These are phyloP conservation scores for Fimicolochytrium jonesii DNA, from an alignment of 192 early-diverging fungal species.

Conservation along the genomic window DNA sequence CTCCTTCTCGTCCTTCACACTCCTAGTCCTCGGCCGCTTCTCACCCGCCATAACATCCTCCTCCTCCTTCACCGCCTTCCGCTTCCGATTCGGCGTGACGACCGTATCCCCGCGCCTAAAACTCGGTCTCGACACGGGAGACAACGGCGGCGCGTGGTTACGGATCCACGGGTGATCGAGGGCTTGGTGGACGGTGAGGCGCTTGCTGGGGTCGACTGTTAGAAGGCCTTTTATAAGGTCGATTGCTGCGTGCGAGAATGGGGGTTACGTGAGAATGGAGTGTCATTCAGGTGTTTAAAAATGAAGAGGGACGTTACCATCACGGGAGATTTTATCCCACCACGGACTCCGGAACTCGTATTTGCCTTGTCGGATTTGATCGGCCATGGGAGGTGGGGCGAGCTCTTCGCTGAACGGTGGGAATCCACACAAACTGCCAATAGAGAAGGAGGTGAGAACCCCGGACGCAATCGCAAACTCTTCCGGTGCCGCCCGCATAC, in stretches of 20 bases:
- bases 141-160: too few relatives aligned
- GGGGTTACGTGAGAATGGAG: background rate
- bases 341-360: constrained; percentile 64
- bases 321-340: constrained; percentile 62
- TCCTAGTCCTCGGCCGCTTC: background rate
- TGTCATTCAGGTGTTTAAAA: background rate
- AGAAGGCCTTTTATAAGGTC: constrained; percentile 39
- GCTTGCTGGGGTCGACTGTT: constrained; percentile 54
- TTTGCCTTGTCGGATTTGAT: constrained; percentile 53
- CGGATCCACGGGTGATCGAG: constrained; percentile 65
- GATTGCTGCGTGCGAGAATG: constrained; percentile 10
- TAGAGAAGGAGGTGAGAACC: too few relatives aligned
- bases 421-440: constrained; percentile 63
- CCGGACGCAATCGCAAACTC: too few relatives aligned
- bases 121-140: background rate
- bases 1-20: background rate
- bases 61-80: background rate
- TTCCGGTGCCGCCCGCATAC: background rate
- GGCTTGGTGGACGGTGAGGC: constrained; percentile 72
- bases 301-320: constrained; percentile 19
- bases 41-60: background rate
- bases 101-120: background rate
- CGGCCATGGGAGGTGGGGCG: constrained; percentile 23
- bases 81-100: background rate
- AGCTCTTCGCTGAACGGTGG: constrained; percentile 69